Evolutionary conservation across 352 stramenopile species (phyloP).

Genomic region (Plasmopara viticola): DNA sequence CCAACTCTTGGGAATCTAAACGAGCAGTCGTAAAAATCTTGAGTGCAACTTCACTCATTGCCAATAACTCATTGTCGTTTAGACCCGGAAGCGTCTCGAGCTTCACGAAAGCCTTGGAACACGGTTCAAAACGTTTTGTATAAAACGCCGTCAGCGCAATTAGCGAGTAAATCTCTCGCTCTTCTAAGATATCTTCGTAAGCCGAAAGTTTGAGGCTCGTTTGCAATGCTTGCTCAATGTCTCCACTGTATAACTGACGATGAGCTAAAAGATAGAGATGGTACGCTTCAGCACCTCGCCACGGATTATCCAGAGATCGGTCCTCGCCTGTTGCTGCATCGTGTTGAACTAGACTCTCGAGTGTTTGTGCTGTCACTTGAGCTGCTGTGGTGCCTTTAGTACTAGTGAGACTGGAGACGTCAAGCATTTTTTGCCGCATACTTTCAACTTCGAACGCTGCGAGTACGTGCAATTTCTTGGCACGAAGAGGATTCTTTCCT

Average conservation of each 20-base stretch:
- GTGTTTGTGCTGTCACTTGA: constrained; percentile 84
- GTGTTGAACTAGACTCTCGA: constrained; percentile 89
- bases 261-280: constrained; percentile 92
- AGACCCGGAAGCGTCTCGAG: constrained; percentile 78
- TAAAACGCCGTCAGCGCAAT: constrained; percentile 90
- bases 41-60: constrained; percentile 66
- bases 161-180: constrained; percentile 90
- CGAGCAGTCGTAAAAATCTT: constrained; percentile 82
- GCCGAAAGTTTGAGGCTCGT: constrained; percentile 82
- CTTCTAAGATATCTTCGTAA: constrained; percentile 91
- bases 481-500: constrained; percentile 73
- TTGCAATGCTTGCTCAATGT: constrained; percentile 75
- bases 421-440: constrained; percentile 87
- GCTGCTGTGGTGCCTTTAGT: constrained; percentile 66
- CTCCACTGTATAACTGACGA: constrained; percentile 85
- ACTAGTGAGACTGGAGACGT: constrained; percentile 48
- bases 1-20: constrained; percentile 60
- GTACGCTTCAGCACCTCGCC: constrained; percentile 90
- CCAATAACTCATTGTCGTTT: constrained; percentile 50
- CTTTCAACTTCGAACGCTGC: constrained; percentile 92
- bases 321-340: constrained; percentile 75
- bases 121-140: constrained; percentile 88
- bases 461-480: constrained; percentile 92
- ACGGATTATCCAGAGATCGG: constrained; percentile 88
- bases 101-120: constrained; percentile 89